Evolutionary conservation across 1,284 basidiomycete species (phyloP), one percentile per base, ranked within the genome.

Genomic region (Cryptococcus sp.): DNA sequence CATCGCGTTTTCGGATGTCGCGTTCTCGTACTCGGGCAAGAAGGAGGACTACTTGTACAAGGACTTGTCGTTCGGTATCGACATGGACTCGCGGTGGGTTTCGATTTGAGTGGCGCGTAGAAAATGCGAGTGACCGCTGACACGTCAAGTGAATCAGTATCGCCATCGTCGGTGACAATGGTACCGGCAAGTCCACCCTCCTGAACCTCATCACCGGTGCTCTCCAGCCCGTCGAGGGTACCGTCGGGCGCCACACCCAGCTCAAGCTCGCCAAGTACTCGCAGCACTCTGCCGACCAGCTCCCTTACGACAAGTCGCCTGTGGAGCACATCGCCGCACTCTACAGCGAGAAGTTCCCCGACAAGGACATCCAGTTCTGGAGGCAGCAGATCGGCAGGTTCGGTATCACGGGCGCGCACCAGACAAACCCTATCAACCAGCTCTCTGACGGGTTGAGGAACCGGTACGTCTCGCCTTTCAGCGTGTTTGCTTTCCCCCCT

Each of bases 81-180:
- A 96, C 69, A 79, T 79, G 77, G 77, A 79, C 70, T 79, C 77
- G 21, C 62, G 69, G 65, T 69, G 48, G 51, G 68, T 63, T 16
- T 16, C 2, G n/a, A n/a, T n/a, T n/a, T n/a, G n/a, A n/a, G n/a
- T n/a, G n/a, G 23, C 1, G 15, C 46, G 38, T 18, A 12, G n/a
- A n/a, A n/a, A n/a, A n/a, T n/a, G n/a, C n/a, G n/a, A n/a, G n/a
- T n/a, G n/a, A n/a, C n/a, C n/a, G n/a, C n/a, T n/a, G n/a, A n/a
- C n/a, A n/a, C n/a, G n/a, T n/a, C n/a, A n/a, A n/a, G n/a, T 33
- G 28, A 33, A n/a, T n/a, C 57, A 72, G 78, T 66, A 77, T 98
- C 50, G 95, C 95, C 67, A 98, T 98, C 72, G 91, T 98, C 66
- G 95, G 96, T 58, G 92, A 94, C 64, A 99, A 99, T 80, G 95